A percentile compares a stretch with the other conserved stretches of the same genome.
phyloP scores from a whole-genome alignment of 1,139 yeast genomes.

The Protomyces gravidus region DNA sequence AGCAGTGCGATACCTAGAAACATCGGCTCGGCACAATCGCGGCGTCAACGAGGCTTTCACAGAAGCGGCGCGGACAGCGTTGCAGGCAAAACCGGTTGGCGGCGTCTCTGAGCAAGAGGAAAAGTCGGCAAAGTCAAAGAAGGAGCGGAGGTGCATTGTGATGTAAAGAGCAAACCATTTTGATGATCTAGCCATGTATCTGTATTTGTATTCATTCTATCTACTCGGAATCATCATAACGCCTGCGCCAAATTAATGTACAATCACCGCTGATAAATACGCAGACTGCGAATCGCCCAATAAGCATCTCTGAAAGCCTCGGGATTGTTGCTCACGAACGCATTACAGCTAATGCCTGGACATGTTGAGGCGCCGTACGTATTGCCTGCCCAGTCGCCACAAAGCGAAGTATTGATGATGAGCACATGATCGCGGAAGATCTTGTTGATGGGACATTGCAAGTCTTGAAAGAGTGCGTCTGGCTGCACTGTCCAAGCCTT shows the following conservation, averaged over 20 bases:
- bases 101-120: conserved; percentile 51
- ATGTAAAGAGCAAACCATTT: not conserved
- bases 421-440: conserved; percentile 21
- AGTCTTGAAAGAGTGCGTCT: conserved; percentile 24
- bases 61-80: conserved; percentile 94
- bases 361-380: conserved; percentile 13
- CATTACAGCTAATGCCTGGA: conserved; percentile 15
- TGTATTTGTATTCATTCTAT: not conserved
- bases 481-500: conserved; percentile 16
- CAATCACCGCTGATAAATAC: conserved; percentile 5
- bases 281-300: conserved; percentile 29
- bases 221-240: not conserved
- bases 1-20: conserved; percentile 50
- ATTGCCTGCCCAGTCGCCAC: conserved; percentile 31
- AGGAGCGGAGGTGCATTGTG: conserved; percentile 14
- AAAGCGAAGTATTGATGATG: conserved; percentile 25
- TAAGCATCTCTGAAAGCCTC: conserved; percentile 28
- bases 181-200: not conserved
- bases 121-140: not conserved
- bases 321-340: conserved; percentile 26
- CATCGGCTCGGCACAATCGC: conserved; percentile 88
- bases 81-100: conserved; percentile 83
- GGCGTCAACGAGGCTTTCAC: conserved; percentile 97
- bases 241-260: not conserved
- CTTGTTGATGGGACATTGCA: conserved; percentile 21